These are phyloP conservation scores for Carpinus viminea DNA, from an alignment of 306 rosid genomes.

Conservation along the genomic window DNA sequence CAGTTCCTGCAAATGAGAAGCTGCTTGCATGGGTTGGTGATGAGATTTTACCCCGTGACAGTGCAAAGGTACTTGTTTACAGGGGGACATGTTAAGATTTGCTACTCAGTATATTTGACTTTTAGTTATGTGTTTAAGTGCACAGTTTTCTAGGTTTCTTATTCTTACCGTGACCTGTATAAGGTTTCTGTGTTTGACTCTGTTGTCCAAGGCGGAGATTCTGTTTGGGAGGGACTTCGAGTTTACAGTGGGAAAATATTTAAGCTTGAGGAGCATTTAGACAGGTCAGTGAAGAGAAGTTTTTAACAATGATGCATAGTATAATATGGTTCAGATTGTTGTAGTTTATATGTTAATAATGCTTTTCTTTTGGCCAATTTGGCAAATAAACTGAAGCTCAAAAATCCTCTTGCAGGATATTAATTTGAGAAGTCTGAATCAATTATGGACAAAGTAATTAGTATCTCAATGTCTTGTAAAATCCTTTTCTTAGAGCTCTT, in stretches of 20 bases:
- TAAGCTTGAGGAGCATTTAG: conserved; percentile 87
- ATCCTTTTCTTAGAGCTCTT: background rate
- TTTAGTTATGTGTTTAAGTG: conserved; percentile 7
- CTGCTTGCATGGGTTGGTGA: conserved; percentile 90
- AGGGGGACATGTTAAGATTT: conserved; percentile 12
- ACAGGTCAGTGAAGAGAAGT: conserved; percentile 49
- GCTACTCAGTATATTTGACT: conserved; percentile 7
- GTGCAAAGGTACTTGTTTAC: conserved; percentile 65
- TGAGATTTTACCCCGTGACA: conserved; percentile 71
- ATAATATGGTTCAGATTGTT: background rate
- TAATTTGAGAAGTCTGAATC: background rate
- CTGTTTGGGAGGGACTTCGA: conserved; percentile 94
- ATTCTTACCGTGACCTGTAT: conserved; percentile 27
- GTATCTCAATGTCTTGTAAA: background rate
- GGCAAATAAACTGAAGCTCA: conserved; percentile 1
- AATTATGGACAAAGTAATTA: background rate
- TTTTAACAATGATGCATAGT: conserved; percentile 1
- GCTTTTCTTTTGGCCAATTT: background rate
- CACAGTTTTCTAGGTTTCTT: conserved; percentile 28
- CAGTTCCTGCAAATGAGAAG: conserved; percentile 77
- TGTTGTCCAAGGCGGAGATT: conserved; percentile 91
- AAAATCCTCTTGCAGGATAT: background rate
- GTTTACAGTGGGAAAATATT: conserved; percentile 74
- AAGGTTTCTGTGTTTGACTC: conserved; percentile 91
- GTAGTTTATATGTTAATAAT: background rate